Percentiles rank a stretch among this genome's conserved stretches.
phyloP scores from a whole-genome alignment of 306 rosid genomes.

The Amphicarpaea edgeworthii region DNA sequence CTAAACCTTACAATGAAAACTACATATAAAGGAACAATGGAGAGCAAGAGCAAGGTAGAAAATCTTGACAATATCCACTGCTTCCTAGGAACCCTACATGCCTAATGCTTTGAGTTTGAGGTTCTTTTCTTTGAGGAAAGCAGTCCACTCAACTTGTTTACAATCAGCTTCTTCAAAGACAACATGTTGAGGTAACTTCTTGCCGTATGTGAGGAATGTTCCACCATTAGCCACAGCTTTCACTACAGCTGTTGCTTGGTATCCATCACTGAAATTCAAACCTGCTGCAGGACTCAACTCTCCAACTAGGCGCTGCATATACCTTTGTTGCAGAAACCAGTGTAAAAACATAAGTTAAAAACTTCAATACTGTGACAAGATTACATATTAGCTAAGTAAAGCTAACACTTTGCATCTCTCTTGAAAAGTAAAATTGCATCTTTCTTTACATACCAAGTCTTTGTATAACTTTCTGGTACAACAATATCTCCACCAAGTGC shows the following conservation, averaged over 20 bases:
- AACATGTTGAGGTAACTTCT: constrained; percentile 8
- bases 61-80: not conserved
- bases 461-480: constrained; percentile 37
- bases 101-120: not conserved
- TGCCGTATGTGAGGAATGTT: constrained; percentile 11
- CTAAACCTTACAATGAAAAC: not conserved
- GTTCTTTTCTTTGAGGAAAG: constrained; percentile 13
- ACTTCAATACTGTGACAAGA: not conserved
- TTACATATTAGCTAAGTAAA: too few relatives aligned
- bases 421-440: too few relatives aligned
- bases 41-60: constrained; percentile 1
- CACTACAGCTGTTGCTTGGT: constrained; percentile 12
- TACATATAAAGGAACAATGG: not conserved
- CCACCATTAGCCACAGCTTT: constrained; percentile 18
- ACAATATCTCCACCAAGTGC: constrained; percentile 40
- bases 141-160: not conserved
- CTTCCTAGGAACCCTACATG: not conserved
- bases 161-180: not conserved
- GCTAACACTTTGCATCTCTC: too few relatives aligned
- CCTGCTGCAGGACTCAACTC: constrained; percentile 14
- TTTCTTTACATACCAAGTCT: constrained; percentile 8
- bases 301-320: constrained; percentile 23
- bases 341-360: not conserved
- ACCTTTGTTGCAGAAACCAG: not conserved
- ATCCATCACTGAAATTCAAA: constrained; percentile 6